Conservation (phyloP, 208 protist species). For the Trypanosoma platydactyli region DNA sequence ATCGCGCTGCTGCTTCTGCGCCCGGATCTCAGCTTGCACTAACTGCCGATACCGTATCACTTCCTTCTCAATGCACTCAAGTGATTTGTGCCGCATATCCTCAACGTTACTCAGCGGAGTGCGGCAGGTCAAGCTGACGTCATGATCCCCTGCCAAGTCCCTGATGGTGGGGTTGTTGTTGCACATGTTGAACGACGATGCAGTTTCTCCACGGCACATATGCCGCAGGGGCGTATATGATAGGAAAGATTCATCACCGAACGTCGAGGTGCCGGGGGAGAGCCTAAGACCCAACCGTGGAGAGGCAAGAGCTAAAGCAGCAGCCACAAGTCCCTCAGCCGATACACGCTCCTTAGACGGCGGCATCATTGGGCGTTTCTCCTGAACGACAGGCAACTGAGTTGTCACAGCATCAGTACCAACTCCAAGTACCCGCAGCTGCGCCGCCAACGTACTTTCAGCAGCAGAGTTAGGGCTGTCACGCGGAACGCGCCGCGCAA, state of each 20-base stretch:
- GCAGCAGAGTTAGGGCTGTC: slow-evolving; percentile 28
- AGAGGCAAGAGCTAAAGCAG: slow-evolving; percentile 20
- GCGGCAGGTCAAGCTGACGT: not conserved
- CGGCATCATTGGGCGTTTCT: slow-evolving; percentile 30
- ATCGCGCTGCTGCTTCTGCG: slow-evolving; percentile 36
- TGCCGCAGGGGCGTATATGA: not conserved
- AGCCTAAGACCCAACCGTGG: not conserved
- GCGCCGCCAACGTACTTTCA: slow-evolving; percentile 36
- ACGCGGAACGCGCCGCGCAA: slow-evolving; percentile 29
- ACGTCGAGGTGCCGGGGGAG: not conserved
- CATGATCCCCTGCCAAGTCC: no score
- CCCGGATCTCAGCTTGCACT: slow-evolving; percentile 45
- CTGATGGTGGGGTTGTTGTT: no score
- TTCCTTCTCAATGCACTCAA: slow-evolving; percentile 48
- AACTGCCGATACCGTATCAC: slow-evolving; percentile 43
- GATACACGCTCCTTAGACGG: slow-evolving; percentile 50
- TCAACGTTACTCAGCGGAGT: slow-evolving; percentile 38
- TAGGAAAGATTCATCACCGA: not conserved
- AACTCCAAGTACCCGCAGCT: slow-evolving; percentile 33
- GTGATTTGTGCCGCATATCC: slow-evolving; percentile 60
- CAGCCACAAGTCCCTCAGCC: slow-evolving; percentile 20
- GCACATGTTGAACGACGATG: not conserved
- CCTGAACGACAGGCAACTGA: slow-evolving; percentile 19
- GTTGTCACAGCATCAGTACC: not conserved
- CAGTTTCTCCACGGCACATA: not conserved